Conservation (phyloP, 148 eudicot species). For the Persicaria maculosa region DNA sequence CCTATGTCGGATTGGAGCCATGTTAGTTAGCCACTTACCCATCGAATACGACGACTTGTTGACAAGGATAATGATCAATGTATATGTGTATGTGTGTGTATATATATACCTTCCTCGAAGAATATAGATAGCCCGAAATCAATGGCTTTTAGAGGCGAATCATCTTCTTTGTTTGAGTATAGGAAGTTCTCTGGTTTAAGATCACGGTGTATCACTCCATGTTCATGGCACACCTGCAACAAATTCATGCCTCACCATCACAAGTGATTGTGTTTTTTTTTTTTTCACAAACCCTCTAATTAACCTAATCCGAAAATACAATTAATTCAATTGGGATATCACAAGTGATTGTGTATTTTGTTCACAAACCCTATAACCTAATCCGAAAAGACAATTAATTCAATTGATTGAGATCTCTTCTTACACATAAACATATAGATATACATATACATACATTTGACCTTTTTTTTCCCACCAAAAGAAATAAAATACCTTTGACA, state of each 20-base stretch:
- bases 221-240: slow-evolving; percentile 33
- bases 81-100: background rate
- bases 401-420: no score
- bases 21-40: background rate
- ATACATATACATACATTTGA: no score
- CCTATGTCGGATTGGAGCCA: slow-evolving; percentile 18
- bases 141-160: slow-evolving; percentile 36
- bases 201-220: slow-evolving; percentile 37
- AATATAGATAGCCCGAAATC: slow-evolving; percentile 47
- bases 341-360: no score
- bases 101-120: slow-evolving; percentile 16
- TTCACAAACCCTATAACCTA: no score
- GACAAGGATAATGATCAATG: background rate
- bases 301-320: no score
- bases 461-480: no score
- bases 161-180: slow-evolving; percentile 36
- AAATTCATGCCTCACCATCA: background rate
- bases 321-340: background rate
- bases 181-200: slow-evolving; percentile 22
- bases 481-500: no score
- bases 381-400: no score
- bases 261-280: no score
- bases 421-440: no score
- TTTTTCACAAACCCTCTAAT: no score
- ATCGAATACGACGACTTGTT: background rate